phyloP scores from a whole-genome alignment of 257 asterid species.

The Hygrophila difformis region DNA sequence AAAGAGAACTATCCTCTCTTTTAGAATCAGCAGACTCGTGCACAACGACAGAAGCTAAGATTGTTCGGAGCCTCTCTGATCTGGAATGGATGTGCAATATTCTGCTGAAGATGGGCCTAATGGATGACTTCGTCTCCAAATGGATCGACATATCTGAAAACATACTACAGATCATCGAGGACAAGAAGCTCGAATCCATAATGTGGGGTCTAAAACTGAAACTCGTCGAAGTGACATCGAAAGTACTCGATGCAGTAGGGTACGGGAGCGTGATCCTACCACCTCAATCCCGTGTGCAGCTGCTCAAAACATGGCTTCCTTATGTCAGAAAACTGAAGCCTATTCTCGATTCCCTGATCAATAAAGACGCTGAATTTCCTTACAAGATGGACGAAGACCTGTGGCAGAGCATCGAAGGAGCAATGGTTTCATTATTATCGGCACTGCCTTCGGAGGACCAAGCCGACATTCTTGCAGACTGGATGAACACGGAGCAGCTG shows the following conservation, averaged over 20 bases:
- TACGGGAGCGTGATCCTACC: conserved; percentile 67
- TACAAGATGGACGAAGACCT: conserved; percentile 63
- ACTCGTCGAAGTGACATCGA: conserved; percentile 49
- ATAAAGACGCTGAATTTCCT: conserved; percentile 28
- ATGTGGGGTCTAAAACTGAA: conserved; percentile 56
- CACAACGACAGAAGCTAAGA: conserved; percentile 20
- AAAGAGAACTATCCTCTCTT: conserved; percentile 31
- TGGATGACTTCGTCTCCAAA: conserved; percentile 50
- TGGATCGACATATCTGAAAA: conserved; percentile 49
- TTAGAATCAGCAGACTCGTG: conserved; percentile 18
- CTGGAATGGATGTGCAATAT: conserved; percentile 72
- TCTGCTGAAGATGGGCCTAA: conserved; percentile 49
- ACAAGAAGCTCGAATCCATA: conserved; percentile 27
- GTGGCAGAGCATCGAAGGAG: conserved; percentile 69
- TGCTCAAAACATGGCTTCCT: conserved; percentile 65
- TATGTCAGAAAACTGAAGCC: conserved; percentile 57
- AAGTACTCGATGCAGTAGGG: conserved; percentile 71
- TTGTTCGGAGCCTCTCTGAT: conserved; percentile 32
- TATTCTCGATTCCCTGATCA: conserved; percentile 31
- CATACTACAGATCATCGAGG: conserved; percentile 26
- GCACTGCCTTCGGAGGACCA: conserved; percentile 72
- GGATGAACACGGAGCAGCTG: conserved; percentile 51
- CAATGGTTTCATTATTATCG: conserved; percentile 54
- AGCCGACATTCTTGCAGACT: conserved; percentile 61
- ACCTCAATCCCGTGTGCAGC: conserved; percentile 41